These are phyloP conservation scores for Ormosia semicastrata DNA, from an alignment of 306 rosid genomes.

Conservation along the genomic window DNA sequence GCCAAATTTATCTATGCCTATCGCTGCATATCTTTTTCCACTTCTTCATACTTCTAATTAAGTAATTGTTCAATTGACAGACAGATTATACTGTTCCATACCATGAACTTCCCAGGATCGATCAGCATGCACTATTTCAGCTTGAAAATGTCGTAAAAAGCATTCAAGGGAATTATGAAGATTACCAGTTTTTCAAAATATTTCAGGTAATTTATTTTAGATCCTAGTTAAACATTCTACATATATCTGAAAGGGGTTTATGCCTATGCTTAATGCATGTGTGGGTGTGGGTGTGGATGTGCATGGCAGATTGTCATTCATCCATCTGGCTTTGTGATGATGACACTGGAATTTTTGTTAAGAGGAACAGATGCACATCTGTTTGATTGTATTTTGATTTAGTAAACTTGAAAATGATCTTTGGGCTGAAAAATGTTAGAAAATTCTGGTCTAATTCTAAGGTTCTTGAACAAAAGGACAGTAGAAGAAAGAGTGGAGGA, in stretches of 20 bases:
- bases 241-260: neutral
- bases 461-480: too few species aligned
- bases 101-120: slow-evolving; percentile 87
- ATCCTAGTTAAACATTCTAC: neutral
- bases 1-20: slow-evolving; percentile 7
- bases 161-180: slow-evolving; percentile 83
- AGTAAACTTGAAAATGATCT: neutral
- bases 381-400: slow-evolving; percentile 14
- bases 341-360: neutral
- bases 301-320: neutral
- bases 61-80: slow-evolving; percentile 47
- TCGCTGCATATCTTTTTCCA: neutral
- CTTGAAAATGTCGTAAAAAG: slow-evolving; percentile 78
- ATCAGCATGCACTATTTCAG: slow-evolving; percentile 85
- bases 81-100: slow-evolving; percentile 62
- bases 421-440: neutral
- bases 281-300: neutral
- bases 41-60: slow-evolving; percentile 19
- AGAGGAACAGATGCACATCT: neutral
- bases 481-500: too few species aligned
- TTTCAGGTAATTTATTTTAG: slow-evolving; percentile 68
- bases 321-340: neutral
- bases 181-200: slow-evolving; percentile 90
- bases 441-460: too few species aligned
- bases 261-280: neutral